phyloP scores from a whole-genome alignment of 768 basidiomycete genomes.

The Neoboletus brunneissimus region DNA sequence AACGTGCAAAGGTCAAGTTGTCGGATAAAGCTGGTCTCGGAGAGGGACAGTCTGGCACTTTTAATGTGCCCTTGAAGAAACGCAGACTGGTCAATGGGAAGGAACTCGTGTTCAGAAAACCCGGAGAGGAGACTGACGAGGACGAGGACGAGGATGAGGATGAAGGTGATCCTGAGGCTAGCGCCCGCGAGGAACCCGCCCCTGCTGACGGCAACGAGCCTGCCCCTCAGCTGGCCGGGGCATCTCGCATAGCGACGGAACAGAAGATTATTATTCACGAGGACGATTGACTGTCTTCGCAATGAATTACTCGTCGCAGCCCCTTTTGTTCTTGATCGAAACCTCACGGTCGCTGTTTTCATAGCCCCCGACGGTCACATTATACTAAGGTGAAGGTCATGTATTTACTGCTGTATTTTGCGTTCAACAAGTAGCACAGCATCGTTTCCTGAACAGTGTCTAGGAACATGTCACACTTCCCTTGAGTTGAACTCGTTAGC shows the following conservation, averaged over 20 bases:
- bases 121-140: conserved; percentile 49
- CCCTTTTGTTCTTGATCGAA: neutral
- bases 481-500: neutral
- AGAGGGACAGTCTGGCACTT: conserved; percentile 21
- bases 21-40: conserved; percentile 28
- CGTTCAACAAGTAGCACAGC: conserved; percentile 4
- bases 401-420: conserved; percentile 5
- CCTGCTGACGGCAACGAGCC: conserved; percentile 1
- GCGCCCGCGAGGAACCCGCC: conserved; percentile 1
- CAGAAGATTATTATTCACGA: conserved; percentile 49
- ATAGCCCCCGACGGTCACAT: neutral
- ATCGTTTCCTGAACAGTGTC: neutral
- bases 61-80: conserved; percentile 64
- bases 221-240: conserved; percentile 4
- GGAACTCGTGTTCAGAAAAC: conserved; percentile 57
- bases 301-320: neutral
- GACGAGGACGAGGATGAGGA: conserved; percentile 48
- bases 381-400: conserved; percentile 3
- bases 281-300: conserved; percentile 38
- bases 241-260: conserved; percentile 29
- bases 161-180: conserved; percentile 11
- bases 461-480: neutral
- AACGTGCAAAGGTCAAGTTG: conserved; percentile 50
- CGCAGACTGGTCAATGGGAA: conserved; percentile 76
- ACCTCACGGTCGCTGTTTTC: neutral